phyloP scores from a whole-genome alignment of 1,284 basidiomycete genomes.

The Peniophora sp. region DNA sequence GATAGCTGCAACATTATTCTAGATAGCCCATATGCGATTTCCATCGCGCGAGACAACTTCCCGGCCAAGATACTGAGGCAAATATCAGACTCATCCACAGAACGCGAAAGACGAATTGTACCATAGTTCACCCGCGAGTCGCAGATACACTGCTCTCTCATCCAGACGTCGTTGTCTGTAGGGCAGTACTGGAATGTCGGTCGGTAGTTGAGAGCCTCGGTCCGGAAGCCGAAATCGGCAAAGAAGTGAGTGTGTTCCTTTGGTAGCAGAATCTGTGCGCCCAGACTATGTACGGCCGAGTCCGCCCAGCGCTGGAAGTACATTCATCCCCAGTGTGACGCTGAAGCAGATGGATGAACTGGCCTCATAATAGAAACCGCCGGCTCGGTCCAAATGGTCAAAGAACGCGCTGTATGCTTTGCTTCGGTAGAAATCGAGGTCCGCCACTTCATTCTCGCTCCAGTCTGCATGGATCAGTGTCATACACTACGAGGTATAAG shows the following conservation, averaged over 20 bases:
- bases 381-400: conserved; percentile 54
- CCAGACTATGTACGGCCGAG: conserved; percentile 69
- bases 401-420: conserved; percentile 67
- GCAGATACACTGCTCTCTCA: conserved; percentile 37
- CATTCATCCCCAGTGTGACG: background rate
- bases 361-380: conserved; percentile 70
- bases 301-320: conserved; percentile 54
- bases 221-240: conserved; percentile 40
- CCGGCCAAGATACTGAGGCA: too few relatives aligned
- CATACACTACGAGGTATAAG: background rate
- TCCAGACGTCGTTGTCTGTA: conserved; percentile 31
- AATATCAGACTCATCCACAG: too few relatives aligned
- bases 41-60: too few relatives aligned
- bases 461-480: conserved; percentile 37
- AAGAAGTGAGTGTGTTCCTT: conserved; percentile 63
- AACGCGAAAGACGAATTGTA: too few relatives aligned
- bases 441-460: conserved; percentile 69
- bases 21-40: too few relatives aligned
- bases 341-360: background rate
- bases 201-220: conserved; percentile 19
- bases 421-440: conserved; percentile 57
- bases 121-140: conserved; percentile 33
- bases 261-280: conserved; percentile 51
- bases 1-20: too few relatives aligned
- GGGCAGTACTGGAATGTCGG: conserved; percentile 43